Evolutionary conservation across 352 stramenopile species (phyloP).

Genomic region (Globisporangium radiosum): DNA sequence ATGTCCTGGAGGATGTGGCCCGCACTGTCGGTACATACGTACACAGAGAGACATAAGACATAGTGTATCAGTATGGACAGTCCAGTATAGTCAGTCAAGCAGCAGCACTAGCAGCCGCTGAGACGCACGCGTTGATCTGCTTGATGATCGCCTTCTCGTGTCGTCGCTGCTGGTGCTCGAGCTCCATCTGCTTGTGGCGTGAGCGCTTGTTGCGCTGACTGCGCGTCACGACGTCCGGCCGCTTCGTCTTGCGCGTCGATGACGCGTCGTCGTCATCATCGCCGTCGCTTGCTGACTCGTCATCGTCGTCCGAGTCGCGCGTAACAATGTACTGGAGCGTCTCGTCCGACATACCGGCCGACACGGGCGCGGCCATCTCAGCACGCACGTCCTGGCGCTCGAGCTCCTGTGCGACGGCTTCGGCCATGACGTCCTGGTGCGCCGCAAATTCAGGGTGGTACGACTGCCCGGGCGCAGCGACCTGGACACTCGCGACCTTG

Average conservation of each 20-base stretch:
- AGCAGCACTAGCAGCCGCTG: too few relatives aligned
- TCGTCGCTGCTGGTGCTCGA: slow-evolving; percentile 52
- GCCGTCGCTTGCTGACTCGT: slow-evolving; percentile 16
- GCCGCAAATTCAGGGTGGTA: slow-evolving; percentile 81
- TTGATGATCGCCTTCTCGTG: slow-evolving; percentile 74
- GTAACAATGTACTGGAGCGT: slow-evolving; percentile 77
- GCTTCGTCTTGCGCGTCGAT: slow-evolving; percentile 26
- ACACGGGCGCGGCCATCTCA: slow-evolving; percentile 38
- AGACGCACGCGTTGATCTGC: slow-evolving; percentile 81
- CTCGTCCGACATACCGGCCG: slow-evolving; percentile 65
- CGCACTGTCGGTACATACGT: slow-evolving; percentile 27
- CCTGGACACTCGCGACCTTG: slow-evolving; percentile 65
- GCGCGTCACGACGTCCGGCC: slow-evolving; percentile 54
- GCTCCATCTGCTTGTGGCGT: slow-evolving; percentile 76
- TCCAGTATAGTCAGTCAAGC: background rate
- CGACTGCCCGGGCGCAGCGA: slow-evolving; percentile 71
- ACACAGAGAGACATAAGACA: slow-evolving; percentile 1
- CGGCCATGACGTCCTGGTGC: slow-evolving; percentile 74
- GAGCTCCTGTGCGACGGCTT: slow-evolving; percentile 60
- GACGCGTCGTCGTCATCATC: slow-evolving; percentile 30
- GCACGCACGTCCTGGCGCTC: slow-evolving; percentile 48
- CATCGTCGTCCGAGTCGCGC: slow-evolving; percentile 39
- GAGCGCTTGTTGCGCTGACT: slow-evolving; percentile 73
- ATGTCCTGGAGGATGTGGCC: slow-evolving; percentile 63
- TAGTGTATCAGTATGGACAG: too few relatives aligned